These are phyloP conservation scores for Termitomyces eurrhizus DNA, from an alignment of 768 basidiomycete species.

Conservation along the genomic window DNA sequence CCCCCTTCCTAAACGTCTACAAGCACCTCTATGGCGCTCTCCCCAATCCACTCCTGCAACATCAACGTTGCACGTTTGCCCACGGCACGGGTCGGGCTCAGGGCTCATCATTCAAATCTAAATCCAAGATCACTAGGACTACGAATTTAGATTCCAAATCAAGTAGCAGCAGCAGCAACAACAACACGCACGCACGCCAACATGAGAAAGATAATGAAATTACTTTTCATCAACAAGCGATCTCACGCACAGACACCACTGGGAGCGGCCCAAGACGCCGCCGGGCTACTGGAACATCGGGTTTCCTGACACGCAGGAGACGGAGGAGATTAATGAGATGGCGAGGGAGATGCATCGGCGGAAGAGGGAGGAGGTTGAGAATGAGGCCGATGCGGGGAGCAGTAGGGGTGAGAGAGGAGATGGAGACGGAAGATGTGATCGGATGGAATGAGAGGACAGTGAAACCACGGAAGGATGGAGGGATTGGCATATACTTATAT, in stretches of 20 bases:
- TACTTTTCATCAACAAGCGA: conserved; percentile 59
- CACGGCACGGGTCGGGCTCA: conserved; percentile 18
- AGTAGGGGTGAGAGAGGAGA: conserved; percentile 42
- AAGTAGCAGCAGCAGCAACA: background rate
- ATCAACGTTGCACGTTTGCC: conserved; percentile 14
- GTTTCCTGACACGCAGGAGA: conserved; percentile 85
- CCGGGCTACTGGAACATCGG: conserved; percentile 90
- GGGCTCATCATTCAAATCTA: conserved; percentile 1
- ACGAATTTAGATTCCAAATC: background rate
- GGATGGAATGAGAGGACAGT: background rate
- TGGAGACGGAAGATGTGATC: too few species aligned
- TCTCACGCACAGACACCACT: conserved; percentile 70
- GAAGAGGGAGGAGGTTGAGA: conserved; percentile 57
- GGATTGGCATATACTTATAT: background rate
- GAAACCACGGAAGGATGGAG: background rate
- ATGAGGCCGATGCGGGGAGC: conserved; percentile 35
- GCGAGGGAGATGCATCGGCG: conserved; percentile 70
- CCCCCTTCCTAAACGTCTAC: conserved; percentile 59
- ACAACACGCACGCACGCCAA: conserved; percentile 5
- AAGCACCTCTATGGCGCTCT: conserved; percentile 74
- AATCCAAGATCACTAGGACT: background rate
- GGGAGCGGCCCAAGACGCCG: conserved; percentile 71
- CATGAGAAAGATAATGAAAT: conserved; percentile 26
- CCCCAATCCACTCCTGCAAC: conserved; percentile 36
- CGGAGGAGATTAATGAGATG: conserved; percentile 64